Base-by-base conservation (phyloP, 805 yeast genomes). In the Spathaspora girioi region DNA sequence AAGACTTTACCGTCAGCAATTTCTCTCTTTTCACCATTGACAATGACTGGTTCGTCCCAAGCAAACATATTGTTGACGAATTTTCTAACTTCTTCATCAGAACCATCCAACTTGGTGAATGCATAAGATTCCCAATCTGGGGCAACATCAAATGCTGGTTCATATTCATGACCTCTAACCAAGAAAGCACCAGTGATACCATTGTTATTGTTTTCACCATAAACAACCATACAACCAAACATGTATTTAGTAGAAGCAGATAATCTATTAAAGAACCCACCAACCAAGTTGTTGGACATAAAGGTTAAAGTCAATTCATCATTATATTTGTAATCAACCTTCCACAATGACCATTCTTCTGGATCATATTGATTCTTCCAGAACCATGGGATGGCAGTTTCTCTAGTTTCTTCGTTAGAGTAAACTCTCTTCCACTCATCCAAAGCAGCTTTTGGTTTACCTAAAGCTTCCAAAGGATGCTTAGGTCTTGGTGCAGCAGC, bases 41-140 rank as follows among this genome's bases (percentile, higher is more conserved):
- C 79, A 52, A 72, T 72, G 61, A 91, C 83, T 61, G 98, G 98
- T 80, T 90, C 83, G 74, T 93, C 99, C 98, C 98, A 93, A 63
- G 97, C 96, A 86, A 96, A 89, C 86, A 91, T 80, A 83, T 91
- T 89, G 75, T 88, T 80, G 64, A 94, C 73, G 67, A 89, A 89
- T 58, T 79, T 88, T 75, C 80, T 86, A 80, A 81, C 89, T 69
- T 82, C 94, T 61, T 81, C 83, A 61, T 82, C 82, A 64, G 90
- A 64, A 55, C 86, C 81, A 70, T 93, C 97, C 67, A 93, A 80
- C 79, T 89, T 85, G 69, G 83, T 76, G 87, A 82, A 90, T 54
- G 70, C 68, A 79, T 89, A 93, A 47, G 97, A 89, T 79, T 93
- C 98, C 96, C 96, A 91, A 78, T 94, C 99, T 74, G 99, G 97